phyloP scores from a whole-genome alignment of 2,329 filamentous ascomycete genomes.

The Fusarium camptoceras region DNA sequence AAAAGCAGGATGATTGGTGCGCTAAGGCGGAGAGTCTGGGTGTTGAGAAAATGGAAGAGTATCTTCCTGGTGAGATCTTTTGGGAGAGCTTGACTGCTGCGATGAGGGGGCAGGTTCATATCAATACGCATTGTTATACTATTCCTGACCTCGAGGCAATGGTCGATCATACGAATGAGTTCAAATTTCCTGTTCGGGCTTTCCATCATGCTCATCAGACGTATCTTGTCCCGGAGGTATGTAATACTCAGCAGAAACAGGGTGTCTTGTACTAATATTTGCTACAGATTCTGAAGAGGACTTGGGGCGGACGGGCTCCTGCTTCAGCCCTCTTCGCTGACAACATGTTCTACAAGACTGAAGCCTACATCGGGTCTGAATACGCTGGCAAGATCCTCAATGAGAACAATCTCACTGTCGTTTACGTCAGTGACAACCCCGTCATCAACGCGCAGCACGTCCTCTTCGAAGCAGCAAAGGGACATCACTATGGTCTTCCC shows the following conservation, averaged over 20 bases:
- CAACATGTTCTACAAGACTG: constrained; percentile 79
- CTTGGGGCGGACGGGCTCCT: constrained; percentile 65
- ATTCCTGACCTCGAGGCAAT: constrained; percentile 76
- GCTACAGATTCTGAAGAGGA: constrained; percentile 64
- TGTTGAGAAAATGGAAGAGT: constrained; percentile 62
- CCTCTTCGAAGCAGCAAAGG: constrained; percentile 72
- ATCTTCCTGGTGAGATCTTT: constrained; percentile 70
- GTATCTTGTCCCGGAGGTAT: constrained; percentile 72
- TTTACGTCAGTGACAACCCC: constrained; percentile 79
- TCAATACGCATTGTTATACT: constrained; percentile 80
- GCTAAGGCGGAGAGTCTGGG: constrained; percentile 63
- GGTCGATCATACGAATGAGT: constrained; percentile 77
- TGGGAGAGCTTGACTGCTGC: constrained; percentile 74
- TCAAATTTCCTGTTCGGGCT: constrained; percentile 72
- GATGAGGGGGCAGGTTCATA: constrained; percentile 73
- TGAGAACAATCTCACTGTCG: constrained; percentile 72
- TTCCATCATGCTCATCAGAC: constrained; percentile 79
- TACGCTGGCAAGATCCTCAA: constrained; percentile 74
- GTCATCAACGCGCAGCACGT: constrained; percentile 77
- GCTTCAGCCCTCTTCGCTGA: constrained; percentile 75
- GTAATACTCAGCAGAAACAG: constrained; percentile 3
- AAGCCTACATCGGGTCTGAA: constrained; percentile 73
- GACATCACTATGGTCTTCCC: constrained; percentile 68
- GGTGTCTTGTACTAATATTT: constrained; percentile 2
- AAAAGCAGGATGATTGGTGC: constrained; percentile 77